phyloP scores from a whole-genome alignment of 768 basidiomycete species.

The Collybiopsis confluens region DNA sequence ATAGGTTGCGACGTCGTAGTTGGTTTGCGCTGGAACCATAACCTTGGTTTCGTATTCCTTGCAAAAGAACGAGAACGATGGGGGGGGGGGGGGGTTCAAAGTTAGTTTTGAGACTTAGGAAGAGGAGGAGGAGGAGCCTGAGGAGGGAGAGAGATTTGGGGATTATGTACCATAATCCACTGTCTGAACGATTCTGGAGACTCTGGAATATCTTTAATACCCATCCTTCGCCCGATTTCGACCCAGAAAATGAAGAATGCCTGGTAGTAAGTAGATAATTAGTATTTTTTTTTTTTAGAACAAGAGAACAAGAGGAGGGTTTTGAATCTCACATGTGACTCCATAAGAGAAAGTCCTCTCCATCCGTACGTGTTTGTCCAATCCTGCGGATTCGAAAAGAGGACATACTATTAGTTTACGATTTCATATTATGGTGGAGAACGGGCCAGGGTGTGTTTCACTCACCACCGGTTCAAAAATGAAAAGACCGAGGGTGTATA shows the following conservation, averaged over 20 bases:
- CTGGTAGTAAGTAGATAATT: conserved; percentile 12
- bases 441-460: not conserved
- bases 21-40: conserved; percentile 39
- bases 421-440: no score
- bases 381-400: conserved; percentile 22
- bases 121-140: no score
- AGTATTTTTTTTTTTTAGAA: not conserved
- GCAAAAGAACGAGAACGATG: no score
- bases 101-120: no score
- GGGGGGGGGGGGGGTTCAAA: no score
- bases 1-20: conserved; percentile 32
- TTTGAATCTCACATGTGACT: conserved; percentile 27
- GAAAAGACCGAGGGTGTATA: conserved; percentile 38
- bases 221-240: conserved; percentile 44
- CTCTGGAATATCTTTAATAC: conserved; percentile 42
- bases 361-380: conserved; percentile 42
- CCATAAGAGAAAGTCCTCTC: conserved; percentile 39
- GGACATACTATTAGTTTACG: no score
- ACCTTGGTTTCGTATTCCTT: conserved; percentile 38
- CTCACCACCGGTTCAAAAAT: conserved; percentile 34
- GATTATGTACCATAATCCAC: conserved; percentile 39
- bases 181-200: conserved; percentile 29
- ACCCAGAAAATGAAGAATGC: conserved; percentile 36
- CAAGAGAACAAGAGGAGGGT: not conserved
- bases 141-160: no score